Evolutionary conservation across 108 stramenopile genomes (phyloP).

Genomic region (Hondaea fermentalgiana): DNA sequence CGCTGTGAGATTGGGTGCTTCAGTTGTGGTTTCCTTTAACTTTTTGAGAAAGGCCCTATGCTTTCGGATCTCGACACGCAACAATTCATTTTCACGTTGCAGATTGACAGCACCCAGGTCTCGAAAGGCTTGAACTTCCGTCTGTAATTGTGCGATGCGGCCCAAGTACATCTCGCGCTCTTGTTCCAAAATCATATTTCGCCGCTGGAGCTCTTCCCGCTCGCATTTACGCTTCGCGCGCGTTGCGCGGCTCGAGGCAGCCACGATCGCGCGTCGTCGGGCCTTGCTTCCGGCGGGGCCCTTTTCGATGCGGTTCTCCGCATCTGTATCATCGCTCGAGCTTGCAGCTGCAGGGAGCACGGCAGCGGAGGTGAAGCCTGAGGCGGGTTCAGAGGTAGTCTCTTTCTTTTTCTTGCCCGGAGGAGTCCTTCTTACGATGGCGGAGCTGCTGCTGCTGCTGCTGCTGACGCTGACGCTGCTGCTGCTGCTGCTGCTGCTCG

Average conservation of each 20-base stretch:
- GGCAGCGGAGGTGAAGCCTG: too few relatives aligned
- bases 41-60: not conserved
- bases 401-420: too few relatives aligned
- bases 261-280: not conserved
- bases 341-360: too few relatives aligned
- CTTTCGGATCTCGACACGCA: not conserved
- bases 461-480: too few relatives aligned
- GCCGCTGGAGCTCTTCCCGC: not conserved
- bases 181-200: not conserved
- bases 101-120: not conserved
- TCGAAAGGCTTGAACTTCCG: not conserved
- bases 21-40: not conserved
- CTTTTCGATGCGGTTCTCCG: too few relatives aligned
- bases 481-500: too few relatives aligned
- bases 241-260: not conserved
- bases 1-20: not conserved
- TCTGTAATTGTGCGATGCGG: slow-evolving; percentile 6
- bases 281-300: not conserved
- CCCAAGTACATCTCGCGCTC: not conserved
- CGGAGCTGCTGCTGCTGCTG: too few relatives aligned
- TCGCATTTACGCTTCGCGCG: not conserved
- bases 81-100: not conserved
- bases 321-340: too few relatives aligned
- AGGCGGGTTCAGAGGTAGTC: too few relatives aligned
- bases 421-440: too few relatives aligned